A percentile compares a stretch with the other conserved stretches of the same genome.
phyloP scores from a whole-genome alignment of 2,329 filamentous ascomycete species.

The Madurella mycetomatis region DNA sequence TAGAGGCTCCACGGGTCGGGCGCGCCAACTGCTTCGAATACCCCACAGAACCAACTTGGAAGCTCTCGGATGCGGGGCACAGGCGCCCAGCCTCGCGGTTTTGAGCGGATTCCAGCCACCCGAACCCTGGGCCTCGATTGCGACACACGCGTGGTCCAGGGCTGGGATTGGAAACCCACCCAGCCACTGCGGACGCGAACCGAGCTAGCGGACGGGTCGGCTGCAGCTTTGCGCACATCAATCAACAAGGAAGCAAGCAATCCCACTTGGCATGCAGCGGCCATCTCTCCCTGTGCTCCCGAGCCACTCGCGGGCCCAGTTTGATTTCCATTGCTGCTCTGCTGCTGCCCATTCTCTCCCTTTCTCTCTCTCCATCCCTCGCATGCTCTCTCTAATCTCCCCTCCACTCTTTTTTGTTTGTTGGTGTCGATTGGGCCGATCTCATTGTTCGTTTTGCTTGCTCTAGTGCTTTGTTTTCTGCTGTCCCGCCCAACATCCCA shows the following conservation, averaged over 20 bases:
- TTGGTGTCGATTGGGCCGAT: too few species aligned
- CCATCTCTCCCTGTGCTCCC: not conserved
- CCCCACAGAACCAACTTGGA: too few species aligned
- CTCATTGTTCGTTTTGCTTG: not conserved
- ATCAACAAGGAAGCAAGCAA: not conserved
- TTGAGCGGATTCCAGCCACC: conserved; percentile 18
- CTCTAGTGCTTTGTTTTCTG: not conserved
- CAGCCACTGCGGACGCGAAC: conserved; percentile 20
- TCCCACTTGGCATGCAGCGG: not conserved
- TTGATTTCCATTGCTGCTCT: not conserved
- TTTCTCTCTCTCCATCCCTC: not conserved
- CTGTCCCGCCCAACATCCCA: not conserved
- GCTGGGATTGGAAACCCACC: not conserved
- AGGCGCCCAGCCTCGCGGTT: conserved; percentile 18
- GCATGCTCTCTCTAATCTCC: not conserved
- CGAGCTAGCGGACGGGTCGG: too few species aligned
- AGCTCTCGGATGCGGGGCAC: not conserved
- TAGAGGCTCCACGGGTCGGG: not conserved
- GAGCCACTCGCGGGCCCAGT: not conserved
- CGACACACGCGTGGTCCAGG: conserved; percentile 6
- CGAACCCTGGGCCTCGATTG: not conserved
- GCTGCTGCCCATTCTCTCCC: not conserved
- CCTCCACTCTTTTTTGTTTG: not conserved
- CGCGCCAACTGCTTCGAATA: not conserved
- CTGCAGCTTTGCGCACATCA: conserved; percentile 1